These are phyloP conservation scores for Pisolithus tinctorius DNA, from an alignment of 768 basidiomycete genomes.

Conservation along the genomic window DNA sequence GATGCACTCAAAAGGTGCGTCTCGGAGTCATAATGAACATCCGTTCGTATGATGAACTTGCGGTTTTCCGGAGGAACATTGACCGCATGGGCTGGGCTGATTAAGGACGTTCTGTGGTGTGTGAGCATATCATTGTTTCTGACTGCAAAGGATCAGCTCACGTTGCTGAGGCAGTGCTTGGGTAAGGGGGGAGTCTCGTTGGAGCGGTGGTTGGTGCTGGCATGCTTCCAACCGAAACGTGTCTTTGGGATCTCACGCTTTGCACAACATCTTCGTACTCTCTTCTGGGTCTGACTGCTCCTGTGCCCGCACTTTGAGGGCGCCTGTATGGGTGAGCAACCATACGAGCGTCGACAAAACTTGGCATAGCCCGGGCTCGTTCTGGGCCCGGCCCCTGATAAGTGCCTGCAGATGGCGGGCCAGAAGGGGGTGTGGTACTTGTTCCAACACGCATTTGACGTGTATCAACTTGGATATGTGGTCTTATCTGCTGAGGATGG, in stretches of 20 bases:
- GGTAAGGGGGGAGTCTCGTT: conserved; percentile 1
- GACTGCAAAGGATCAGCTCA: conserved; percentile 1
- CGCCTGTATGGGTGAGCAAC: conserved; percentile 24
- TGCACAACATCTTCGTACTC: conserved; percentile 17
- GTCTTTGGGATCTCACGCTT: conserved; percentile 26
- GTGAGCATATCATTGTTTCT: conserved; percentile 10
- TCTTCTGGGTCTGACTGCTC: conserved; percentile 21
- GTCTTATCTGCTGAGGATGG: conserved; percentile 27
- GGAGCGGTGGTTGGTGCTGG: conserved; percentile 7
- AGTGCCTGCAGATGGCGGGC: conserved; percentile 23
- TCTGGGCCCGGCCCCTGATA: conserved; percentile 20
- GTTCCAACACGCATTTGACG: conserved; percentile 19
- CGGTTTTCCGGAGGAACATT: conserved; percentile 2
- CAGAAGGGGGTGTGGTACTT: conserved; percentile 26
- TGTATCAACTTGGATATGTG: conserved; percentile 26
- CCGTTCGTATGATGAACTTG: conserved; percentile 49
- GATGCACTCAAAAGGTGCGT: conserved; percentile 48
- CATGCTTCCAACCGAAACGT: conserved; percentile 7
- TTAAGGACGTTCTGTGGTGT: conserved; percentile 14
- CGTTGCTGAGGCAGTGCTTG: conserved; percentile 5
- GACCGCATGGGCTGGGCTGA: conserved; percentile 19
- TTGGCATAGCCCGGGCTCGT: conserved; percentile 22
- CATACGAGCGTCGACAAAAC: conserved; percentile 13
- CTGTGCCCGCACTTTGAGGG: conserved; percentile 21
- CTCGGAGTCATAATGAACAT: conserved; percentile 50